phyloP scores from a whole-genome alignment of 2,329 filamentous ascomycete genomes.

The Nemania abortiva region DNA sequence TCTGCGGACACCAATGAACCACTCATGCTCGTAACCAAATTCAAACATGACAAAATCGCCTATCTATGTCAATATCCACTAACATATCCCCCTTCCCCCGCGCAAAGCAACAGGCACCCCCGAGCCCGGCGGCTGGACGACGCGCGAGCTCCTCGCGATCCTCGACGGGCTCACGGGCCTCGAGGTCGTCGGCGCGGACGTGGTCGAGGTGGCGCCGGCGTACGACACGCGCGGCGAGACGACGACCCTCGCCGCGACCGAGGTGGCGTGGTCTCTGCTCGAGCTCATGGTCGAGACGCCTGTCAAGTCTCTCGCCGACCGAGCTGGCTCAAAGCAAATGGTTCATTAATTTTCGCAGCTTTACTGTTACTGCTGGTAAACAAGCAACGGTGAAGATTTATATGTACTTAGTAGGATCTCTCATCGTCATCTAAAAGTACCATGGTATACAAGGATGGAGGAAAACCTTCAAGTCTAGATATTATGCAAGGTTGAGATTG shows the following conservation, averaged over 20 bases:
- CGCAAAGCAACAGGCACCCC: constrained; percentile 77
- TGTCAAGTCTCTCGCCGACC: constrained; percentile 40
- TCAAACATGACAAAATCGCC: neutral
- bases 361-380: neutral
- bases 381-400: neutral
- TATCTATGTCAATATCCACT: neutral
- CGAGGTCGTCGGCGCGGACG: constrained; percentile 81
- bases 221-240: constrained; percentile 81
- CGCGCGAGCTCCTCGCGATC: constrained; percentile 79
- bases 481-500: constrained; percentile 36
- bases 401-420: neutral
- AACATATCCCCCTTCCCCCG: neutral
- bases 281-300: constrained; percentile 69
- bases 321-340: neutral
- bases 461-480: neutral
- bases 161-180: constrained; percentile 77
- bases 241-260: constrained; percentile 78
- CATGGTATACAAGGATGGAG: neutral
- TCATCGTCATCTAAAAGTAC: neutral
- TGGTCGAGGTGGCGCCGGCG: constrained; percentile 82
- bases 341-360: neutral
- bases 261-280: constrained; percentile 79
- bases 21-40: neutral
- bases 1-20: too few relatives aligned
- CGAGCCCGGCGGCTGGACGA: constrained; percentile 85